phyloP scores from a whole-genome alignment of 352 stramenopile species.

The Phytophthora ramorum region DNA sequence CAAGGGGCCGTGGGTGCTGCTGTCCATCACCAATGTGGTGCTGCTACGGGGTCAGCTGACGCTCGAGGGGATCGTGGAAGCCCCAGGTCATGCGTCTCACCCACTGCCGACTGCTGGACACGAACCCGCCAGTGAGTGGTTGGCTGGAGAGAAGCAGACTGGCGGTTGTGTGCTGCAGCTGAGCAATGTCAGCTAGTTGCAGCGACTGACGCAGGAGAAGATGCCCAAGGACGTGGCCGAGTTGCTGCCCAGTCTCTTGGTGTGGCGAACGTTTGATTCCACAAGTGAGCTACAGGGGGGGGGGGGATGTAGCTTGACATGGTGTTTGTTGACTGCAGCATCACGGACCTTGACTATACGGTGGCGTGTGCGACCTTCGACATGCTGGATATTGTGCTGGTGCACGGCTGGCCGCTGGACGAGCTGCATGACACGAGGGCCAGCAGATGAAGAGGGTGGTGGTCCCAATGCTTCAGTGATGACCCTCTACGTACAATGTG shows the following conservation, averaged over 20 bases:
- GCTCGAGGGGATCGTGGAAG: conserved; percentile 69
- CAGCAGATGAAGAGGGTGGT: too few species aligned
- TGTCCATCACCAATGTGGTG: conserved; percentile 97
- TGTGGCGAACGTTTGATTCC: conserved; percentile 97
- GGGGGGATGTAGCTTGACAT: background rate
- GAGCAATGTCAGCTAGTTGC: conserved; percentile 55
- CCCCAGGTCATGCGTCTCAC: conserved; percentile 91
- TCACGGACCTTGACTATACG: conserved; percentile 96
- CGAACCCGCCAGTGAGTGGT: conserved; percentile 70
- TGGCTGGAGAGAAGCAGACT: conserved; percentile 2
- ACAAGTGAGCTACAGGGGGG: conserved; percentile 49
- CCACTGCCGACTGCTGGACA: conserved; percentile 83
- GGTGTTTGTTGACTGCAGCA: conserved; percentile 39
- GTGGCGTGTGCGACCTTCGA: conserved; percentile 96
- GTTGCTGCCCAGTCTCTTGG: conserved; percentile 94
- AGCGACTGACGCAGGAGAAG: conserved; percentile 78
- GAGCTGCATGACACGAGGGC: too few species aligned
- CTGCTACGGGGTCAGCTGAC: conserved; percentile 92
- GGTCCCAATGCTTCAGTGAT: too few species aligned
- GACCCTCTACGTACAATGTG: too few species aligned
- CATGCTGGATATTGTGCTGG: conserved; percentile 94
- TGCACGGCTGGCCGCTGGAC: conserved; percentile 98
- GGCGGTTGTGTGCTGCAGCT: conserved; percentile 36
- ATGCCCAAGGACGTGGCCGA: conserved; percentile 91
- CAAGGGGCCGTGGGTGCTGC: conserved; percentile 97